phyloP scores from a whole-genome alignment of 164 flowering plant genomes.

The Cinnamomum chago region DNA sequence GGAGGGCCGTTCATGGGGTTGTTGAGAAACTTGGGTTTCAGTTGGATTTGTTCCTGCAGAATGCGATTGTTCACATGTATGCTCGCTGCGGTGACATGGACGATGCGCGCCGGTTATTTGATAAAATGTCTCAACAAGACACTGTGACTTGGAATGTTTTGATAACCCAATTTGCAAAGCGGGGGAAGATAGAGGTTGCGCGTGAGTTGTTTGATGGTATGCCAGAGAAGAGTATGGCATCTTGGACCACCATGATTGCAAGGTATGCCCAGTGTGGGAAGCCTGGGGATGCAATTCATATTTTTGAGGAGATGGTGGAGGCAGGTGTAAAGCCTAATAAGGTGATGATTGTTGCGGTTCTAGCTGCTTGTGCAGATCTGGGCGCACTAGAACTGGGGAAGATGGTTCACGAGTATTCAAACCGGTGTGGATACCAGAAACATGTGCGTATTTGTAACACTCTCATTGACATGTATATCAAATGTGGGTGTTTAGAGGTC shows the following conservation, averaged over 20 bases:
- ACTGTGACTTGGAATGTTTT: slow-evolving; percentile 62
- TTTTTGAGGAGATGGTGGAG: slow-evolving; percentile 55
- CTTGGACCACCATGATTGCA: slow-evolving; percentile 63
- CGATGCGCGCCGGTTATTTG: slow-evolving; percentile 46
- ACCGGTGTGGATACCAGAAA: slow-evolving; percentile 34
- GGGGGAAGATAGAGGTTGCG: slow-evolving; percentile 38
- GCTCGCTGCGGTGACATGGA: slow-evolving; percentile 34
- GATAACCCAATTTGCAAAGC: slow-evolving; percentile 48
- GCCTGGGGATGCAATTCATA: slow-evolving; percentile 46
- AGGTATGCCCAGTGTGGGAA: slow-evolving; percentile 59
- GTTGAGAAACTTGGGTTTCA: slow-evolving; percentile 58
- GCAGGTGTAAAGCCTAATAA: slow-evolving; percentile 51
- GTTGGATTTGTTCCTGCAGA: slow-evolving; percentile 47
- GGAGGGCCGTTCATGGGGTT: slow-evolving; percentile 47
- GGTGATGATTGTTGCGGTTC: slow-evolving; percentile 63
- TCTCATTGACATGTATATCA: slow-evolving; percentile 74
- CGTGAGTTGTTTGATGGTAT: slow-evolving; percentile 43
- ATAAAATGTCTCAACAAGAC: slow-evolving; percentile 50
- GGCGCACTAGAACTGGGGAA: slow-evolving; percentile 57
- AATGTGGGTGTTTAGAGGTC: slow-evolving; percentile 61
- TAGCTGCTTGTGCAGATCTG: slow-evolving; percentile 71
- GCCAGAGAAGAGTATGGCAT: slow-evolving; percentile 58
- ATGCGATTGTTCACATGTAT: slow-evolving; percentile 52
- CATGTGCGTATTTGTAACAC: slow-evolving; percentile 52
- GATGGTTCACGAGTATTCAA: slow-evolving; percentile 50